Evolutionary conservation across 2,329 filamentous ascomycete genomes (phyloP), one percentile per base, ranked within the genome.

Genomic region (Alternaria sp.): DNA sequence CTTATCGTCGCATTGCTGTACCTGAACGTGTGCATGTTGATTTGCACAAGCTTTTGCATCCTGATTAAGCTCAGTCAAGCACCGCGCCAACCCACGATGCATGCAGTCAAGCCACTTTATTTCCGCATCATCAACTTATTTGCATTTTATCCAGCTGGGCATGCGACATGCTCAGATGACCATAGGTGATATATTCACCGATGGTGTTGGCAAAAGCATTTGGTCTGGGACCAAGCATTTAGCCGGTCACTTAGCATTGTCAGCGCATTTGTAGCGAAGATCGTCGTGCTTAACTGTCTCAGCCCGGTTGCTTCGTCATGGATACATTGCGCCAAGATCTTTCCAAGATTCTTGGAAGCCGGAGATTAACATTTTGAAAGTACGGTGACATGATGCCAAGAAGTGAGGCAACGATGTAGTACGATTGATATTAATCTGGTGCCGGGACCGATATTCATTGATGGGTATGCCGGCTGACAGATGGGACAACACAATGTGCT

Each of bases 171-270:
- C 50, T 46, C 61, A 59, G 59, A 60, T 69, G 62, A 62, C 57
- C 36, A 40, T 43, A 54, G 46, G 25, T 45, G 28, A 54, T 56
- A 43, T 61, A 60, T 28, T 45, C 32, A 28, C 54, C 36, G 30
- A 65, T 36, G 62, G 46, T 45, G 66, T 65, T 36, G 32, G 59
- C 54, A 70, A 63, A 72, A 73, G 73, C 68, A 59, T 67, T 61
- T 47, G 44, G 58, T 62, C 64, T 64, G 62, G 59, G 62, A 54
- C 51, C 56, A 72, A 67, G 70, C 57, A 63, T 73, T 77, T 75
- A 77, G 61, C 74, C 74, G 74, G 73, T 54, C 46, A 56, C 62
- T 67, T 68, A 68, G 62, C 57, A 59, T 19, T 57, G 19, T 40
- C 32, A 52, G 12, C 28, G 21, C n/a, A 43, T 55, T 26, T 57